Evolutionary conservation across 2,329 filamentous ascomycete species (phyloP).

Genomic region (Stagonosporopsis vannaccii): DNA sequence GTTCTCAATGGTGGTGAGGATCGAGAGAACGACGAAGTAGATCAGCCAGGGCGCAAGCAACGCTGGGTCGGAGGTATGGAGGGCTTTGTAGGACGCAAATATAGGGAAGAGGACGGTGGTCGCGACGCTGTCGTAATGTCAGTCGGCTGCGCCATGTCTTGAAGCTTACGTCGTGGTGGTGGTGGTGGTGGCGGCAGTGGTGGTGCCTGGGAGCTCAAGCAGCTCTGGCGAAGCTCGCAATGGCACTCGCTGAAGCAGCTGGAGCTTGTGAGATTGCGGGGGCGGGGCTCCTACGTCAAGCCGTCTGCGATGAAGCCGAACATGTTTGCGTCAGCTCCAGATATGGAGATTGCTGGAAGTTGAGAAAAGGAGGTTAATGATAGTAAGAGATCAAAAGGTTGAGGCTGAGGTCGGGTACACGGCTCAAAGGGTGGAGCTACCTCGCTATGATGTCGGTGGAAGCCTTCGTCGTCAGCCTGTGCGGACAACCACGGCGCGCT

Average conservation of each 20-base stretch:
- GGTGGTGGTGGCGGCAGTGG: too few species aligned
- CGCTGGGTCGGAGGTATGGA: constrained; percentile 88
- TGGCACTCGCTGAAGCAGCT: neutral
- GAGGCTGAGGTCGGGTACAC: constrained; percentile 28
- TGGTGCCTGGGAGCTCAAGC: constrained; percentile 24
- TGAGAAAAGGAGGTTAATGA: constrained; percentile 4
- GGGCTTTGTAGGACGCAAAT: constrained; percentile 97
- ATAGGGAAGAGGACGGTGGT: constrained; percentile 92
- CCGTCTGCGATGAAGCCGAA: constrained; percentile 50
- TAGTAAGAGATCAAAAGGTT: constrained; percentile 15
- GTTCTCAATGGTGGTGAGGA: constrained; percentile 81
- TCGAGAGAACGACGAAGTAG: constrained; percentile 95
- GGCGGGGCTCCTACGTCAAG: constrained; percentile 46
- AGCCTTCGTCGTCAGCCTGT: constrained; percentile 16
- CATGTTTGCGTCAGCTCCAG: constrained; percentile 31
- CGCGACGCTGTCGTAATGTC: constrained; percentile 40
- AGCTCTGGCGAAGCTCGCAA: constrained; percentile 17
- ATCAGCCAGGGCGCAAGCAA: constrained; percentile 97
- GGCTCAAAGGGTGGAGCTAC: constrained; percentile 28
- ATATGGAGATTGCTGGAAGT: neutral
- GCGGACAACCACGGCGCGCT: constrained; percentile 17
- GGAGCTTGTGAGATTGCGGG: constrained; percentile 33
- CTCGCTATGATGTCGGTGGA: constrained; percentile 20
- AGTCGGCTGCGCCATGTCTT: constrained; percentile 18
- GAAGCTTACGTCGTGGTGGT: constrained; percentile 9